Base-by-base conservation (phyloP, 2,329 filamentous ascomycete species). In the Aspergillus sp. region DNA sequence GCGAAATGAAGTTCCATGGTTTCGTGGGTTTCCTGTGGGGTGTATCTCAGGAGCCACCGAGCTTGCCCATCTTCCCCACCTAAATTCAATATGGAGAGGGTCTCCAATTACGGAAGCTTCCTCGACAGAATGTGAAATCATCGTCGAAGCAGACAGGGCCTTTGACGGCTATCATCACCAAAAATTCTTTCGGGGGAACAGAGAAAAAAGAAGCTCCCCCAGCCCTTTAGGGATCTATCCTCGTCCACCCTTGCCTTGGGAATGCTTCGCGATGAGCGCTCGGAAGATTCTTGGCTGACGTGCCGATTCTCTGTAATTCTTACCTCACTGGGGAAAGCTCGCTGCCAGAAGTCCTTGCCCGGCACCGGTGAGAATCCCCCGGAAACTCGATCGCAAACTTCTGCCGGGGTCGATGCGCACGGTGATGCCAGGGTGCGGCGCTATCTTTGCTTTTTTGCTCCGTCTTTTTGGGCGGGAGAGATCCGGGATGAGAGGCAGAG, bases 291-390 rank as follows among this genome's bases (percentile, higher is more conserved):
- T 72, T 73, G 71, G 71, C 70, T 72, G 70, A 73, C 70, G 69
- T 72, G 56, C 41, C 59, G 43, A 55, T 49, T 46, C 56, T 4
- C 34, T 41, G 38, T 23, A 30, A 49, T 59, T 60, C 41, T 52
- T 60, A 53, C 60, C 57, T 52, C 41, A 55, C 56, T 59, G 31
- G 48, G 57, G 53, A 59, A 66, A 65, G 49, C 54, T 61, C 23
- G 43, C 49, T 50, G 59, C 59, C 43, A 46, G 59, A 61, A 55
- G 59, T 50, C 57, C 60, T 59, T 41, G 59, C 58, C 54, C 63
- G 61, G 54, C 57, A 68, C 65, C 65, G 62, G 65, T 67, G 70
- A 71, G 64, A 69, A 72, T 74, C 71, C 72, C 72, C 71, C 72
- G 65, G 72, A 57, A 71, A 68, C 69, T 61, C 60, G 62, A 71